phyloP scores from a whole-genome alignment of 1,139 yeast genomes.

The Sugiyamaella paludigena region DNA sequence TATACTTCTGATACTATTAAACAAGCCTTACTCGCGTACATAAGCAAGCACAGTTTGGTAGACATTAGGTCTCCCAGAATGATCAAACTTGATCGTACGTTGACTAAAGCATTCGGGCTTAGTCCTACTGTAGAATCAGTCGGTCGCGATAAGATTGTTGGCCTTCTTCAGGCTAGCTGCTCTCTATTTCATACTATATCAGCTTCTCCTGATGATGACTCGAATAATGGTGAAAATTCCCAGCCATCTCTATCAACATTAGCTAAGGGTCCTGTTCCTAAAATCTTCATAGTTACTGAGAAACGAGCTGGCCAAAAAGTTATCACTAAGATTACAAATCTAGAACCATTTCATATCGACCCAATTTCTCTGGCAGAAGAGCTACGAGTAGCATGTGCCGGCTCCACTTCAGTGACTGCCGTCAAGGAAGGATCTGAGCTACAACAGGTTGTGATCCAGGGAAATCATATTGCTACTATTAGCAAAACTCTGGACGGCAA shows the following conservation, averaged over 20 bases:
- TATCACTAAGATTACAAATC: conserved; percentile 67
- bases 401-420: conserved; percentile 74
- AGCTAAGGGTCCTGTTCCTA: conserved; percentile 65
- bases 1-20: conserved; percentile 59
- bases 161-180: conserved; percentile 52
- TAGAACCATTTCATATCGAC: conserved; percentile 66
- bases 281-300: conserved; percentile 65
- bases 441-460: conserved; percentile 80
- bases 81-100: conserved; percentile 54
- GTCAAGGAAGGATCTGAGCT: conserved; percentile 40
- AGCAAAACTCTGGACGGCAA: conserved; percentile 55
- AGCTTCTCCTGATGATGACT: conserved; percentile 42
- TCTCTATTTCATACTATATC: conserved; percentile 57
- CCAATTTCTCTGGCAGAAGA: conserved; percentile 66
- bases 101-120: conserved; percentile 35
- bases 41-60: conserved; percentile 51
- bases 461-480: conserved; percentile 73
- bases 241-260: conserved; percentile 8
- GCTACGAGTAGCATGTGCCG: conserved; percentile 78
- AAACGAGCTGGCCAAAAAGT: conserved; percentile 79
- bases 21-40: conserved; percentile 52
- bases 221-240: conserved; percentile 16
- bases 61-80: conserved; percentile 48
- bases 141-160: conserved; percentile 52
- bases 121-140: conserved; percentile 27